These are phyloP conservation scores for Kuraishia capsulata DNA, from an alignment of 805 yeast species.

Conservation along the genomic window DNA sequence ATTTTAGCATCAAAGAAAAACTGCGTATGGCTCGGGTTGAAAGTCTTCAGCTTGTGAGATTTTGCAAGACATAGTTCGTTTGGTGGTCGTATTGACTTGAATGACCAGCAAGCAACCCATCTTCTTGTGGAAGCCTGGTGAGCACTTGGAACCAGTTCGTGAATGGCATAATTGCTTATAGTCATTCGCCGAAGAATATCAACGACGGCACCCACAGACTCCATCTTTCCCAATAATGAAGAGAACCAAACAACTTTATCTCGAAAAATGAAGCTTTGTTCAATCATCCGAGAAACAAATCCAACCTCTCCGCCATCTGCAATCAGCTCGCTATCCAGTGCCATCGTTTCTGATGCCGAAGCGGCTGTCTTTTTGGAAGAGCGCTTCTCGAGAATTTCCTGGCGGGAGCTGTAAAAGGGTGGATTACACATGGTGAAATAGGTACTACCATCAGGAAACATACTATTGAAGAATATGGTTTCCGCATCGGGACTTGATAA, in stretches of 20 bases:
- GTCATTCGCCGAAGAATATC: slow-evolving; percentile 3
- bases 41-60: slow-evolving; percentile 1
- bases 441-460: background rate
- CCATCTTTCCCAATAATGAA: slow-evolving; percentile 17
- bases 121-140: slow-evolving; percentile 16
- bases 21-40: slow-evolving; percentile 1
- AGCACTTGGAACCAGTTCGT: slow-evolving; percentile 17
- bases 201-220: slow-evolving; percentile 8
- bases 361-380: slow-evolving; percentile 12
- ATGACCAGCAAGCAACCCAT: slow-evolving; percentile 31
- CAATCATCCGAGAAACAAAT: slow-evolving; percentile 27
- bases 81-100: slow-evolving; percentile 4
- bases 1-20: too few species aligned
- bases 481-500: slow-evolving; percentile 4
- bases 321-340: slow-evolving; percentile 26
- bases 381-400: slow-evolving; percentile 19
- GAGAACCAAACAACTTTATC: slow-evolving; percentile 26
- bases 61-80: background rate
- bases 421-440: slow-evolving; percentile 41
- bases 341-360: slow-evolving; percentile 11
- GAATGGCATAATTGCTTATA: slow-evolving; percentile 19
- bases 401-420: slow-evolving; percentile 33
- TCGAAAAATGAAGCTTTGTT: slow-evolving; percentile 17
- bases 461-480: slow-evolving; percentile 10
- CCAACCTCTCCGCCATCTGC: slow-evolving; percentile 37